Evolutionary conservation across 2,329 filamentous ascomycete genomes (phyloP).

Genomic region (Aspergillus chevalieri): DNA sequence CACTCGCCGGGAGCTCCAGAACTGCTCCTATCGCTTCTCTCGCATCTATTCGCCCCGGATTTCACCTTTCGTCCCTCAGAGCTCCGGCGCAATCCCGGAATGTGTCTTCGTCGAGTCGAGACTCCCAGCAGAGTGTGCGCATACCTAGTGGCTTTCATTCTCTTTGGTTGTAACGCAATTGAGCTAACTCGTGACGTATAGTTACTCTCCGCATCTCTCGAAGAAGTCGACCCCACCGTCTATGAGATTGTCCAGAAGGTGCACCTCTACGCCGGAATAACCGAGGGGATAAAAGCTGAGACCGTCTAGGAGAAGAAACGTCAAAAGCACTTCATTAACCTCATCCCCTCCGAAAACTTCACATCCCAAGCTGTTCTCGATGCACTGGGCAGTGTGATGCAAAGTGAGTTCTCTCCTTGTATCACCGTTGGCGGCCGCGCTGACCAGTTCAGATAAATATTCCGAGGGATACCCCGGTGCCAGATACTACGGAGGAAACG

Average conservation of each 20-base stretch:
- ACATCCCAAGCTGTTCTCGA: conserved; percentile 89
- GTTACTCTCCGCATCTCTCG: conserved; percentile 72
- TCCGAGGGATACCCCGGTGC: conserved; percentile 96
- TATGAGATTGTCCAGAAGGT: conserved; percentile 90
- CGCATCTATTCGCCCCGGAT: conserved; percentile 14
- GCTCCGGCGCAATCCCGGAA: conserved; percentile 28
- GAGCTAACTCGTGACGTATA: conserved; percentile 32
- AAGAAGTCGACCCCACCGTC: conserved; percentile 79
- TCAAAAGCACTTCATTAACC: conserved; percentile 97
- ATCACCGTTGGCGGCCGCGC: conserved; percentile 2
- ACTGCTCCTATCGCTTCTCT: conserved; percentile 17
- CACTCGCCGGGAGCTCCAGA: conserved; percentile 26
- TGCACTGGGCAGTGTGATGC: conserved; percentile 88
- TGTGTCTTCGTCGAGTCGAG: conserved; percentile 33
- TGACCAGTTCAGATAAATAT: conserved; percentile 70
- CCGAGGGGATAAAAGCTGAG: conserved; percentile 2
- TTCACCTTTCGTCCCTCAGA: conserved; percentile 16
- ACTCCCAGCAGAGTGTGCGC: conserved; percentile 38
- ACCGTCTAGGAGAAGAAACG: conserved; percentile 74
- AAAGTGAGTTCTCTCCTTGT: conserved; percentile 56
- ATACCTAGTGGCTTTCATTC: neutral
- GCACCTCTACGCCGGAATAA: conserved; percentile 15
- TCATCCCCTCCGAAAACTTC: conserved; percentile 94
- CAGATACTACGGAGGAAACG: conserved; percentile 93
- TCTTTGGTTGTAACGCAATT: neutral